Evolutionary conservation across 78 protist species (phyloP).

Genomic region (Dictyostelium intermedium): DNA sequence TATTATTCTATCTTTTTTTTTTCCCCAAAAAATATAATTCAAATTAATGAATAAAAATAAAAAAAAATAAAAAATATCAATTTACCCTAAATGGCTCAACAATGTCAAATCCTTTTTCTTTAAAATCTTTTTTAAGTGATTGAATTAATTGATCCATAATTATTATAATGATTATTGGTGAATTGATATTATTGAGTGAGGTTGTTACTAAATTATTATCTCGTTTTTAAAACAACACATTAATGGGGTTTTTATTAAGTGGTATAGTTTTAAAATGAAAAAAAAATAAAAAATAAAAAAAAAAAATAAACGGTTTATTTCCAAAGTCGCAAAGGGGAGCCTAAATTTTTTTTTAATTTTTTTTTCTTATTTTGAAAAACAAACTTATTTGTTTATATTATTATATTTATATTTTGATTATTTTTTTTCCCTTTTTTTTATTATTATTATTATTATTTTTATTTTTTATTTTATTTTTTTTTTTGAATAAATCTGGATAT

Average conservation of each 20-base stretch:
- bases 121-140: conserved; percentile 33
- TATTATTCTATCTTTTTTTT: too few relatives aligned
- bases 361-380: not conserved
- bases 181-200: not conserved
- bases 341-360: not conserved
- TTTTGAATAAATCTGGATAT: not conserved
- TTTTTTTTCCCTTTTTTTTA: too few relatives aligned
- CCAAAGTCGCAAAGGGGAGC: not conserved
- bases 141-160: conserved; percentile 34
- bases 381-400: not conserved
- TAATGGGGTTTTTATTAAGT: not conserved
- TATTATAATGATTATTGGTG: not conserved
- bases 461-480: not conserved
- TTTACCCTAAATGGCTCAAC: conserved; percentile 74
- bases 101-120: conserved; percentile 63
- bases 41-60: not conserved
- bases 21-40: not conserved
- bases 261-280: not conserved
- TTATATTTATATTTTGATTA: not conserved
- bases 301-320: not conserved
- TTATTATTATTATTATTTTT: not conserved
- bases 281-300: not conserved
- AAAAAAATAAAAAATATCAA: not conserved
- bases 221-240: conserved; percentile 18
- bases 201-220: not conserved